These are phyloP conservation scores for Mycena metata DNA, from an alignment of 768 basidiomycete genomes.

Conservation along the genomic window DNA sequence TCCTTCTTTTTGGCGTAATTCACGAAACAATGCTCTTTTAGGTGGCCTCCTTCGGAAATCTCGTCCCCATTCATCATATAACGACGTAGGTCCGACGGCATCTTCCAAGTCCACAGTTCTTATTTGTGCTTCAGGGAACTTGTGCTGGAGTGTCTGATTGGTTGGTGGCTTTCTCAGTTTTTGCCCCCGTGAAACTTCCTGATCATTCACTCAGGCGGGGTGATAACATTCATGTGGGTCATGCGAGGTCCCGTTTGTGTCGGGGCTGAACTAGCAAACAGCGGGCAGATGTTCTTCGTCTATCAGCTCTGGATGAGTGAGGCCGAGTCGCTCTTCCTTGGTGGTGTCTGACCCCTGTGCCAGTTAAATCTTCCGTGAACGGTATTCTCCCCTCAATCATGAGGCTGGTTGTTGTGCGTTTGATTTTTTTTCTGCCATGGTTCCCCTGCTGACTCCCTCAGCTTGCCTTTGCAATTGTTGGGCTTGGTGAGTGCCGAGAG, in stretches of 20 bases:
- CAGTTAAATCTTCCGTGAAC: conserved; percentile 46
- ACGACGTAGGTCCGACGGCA: conserved; percentile 49
- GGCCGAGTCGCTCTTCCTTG: conserved; percentile 10
- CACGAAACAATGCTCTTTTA: conserved; percentile 28
- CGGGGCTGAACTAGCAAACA: conserved; percentile 33
- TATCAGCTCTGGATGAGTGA: conserved; percentile 55
- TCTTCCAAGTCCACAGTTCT: background rate
- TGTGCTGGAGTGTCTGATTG: conserved; percentile 56
- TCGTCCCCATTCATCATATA: conserved; percentile 51
- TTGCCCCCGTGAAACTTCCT: no score
- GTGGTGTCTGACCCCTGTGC: background rate
- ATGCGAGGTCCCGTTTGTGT: no score
- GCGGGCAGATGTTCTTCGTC: conserved; percentile 59
- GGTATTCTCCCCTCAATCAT: conserved; percentile 43
- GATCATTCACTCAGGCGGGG: no score
- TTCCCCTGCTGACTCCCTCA: background rate
- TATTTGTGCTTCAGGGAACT: conserved; percentile 47
- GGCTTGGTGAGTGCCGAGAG: conserved; percentile 13
- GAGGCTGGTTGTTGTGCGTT: conserved; percentile 19
- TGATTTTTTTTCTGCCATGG: no score
- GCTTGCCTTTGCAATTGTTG: conserved; percentile 17
- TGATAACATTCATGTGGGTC: no score
- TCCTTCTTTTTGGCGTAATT: background rate
- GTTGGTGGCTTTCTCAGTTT: no score
- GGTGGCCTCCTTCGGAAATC: conserved; percentile 60